These are phyloP conservation scores for Colletotrichum sp. DNA, from an alignment of 2,329 filamentous ascomycete genomes.

Conservation along the genomic window DNA sequence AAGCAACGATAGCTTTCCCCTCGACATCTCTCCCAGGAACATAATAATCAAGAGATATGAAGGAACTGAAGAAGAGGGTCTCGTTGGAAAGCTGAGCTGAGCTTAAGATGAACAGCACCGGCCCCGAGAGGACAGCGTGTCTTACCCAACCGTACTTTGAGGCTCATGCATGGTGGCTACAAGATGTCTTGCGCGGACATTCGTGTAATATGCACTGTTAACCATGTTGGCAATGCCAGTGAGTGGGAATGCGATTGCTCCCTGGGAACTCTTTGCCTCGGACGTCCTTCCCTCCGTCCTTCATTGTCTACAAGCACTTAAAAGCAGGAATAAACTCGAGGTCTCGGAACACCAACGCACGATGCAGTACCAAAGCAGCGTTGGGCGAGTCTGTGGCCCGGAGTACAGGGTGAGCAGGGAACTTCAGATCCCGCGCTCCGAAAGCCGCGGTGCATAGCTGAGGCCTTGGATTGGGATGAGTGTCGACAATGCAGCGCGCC, in stretches of 20 bases:
- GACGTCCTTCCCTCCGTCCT: not conserved
- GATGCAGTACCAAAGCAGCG: not conserved
- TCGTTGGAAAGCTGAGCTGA: not conserved
- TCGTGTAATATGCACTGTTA: not conserved
- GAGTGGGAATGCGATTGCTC: not conserved
- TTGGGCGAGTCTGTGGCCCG: not conserved
- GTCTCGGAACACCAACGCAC: not conserved
- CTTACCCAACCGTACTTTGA: not conserved
- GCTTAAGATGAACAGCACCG: not conserved
- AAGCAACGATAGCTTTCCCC: not conserved
- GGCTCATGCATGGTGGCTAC: not conserved
- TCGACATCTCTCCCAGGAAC: not conserved
- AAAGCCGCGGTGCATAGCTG: not conserved
- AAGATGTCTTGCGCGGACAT: not conserved
- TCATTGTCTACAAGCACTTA: not conserved
- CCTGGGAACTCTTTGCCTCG: not conserved
- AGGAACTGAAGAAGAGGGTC: not conserved
- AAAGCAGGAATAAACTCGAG: not conserved
- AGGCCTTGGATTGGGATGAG: not conserved
- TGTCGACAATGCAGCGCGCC: not conserved
- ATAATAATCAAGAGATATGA: not conserved
- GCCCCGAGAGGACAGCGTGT: not conserved
- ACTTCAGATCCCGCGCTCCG: not conserved
- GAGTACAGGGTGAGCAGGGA: not conserved
- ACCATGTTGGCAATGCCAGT: not conserved